Evolutionary conservation across 495 filamentous ascomycete genomes (phyloP).

Genomic region (Aspergillus panamensis): DNA sequence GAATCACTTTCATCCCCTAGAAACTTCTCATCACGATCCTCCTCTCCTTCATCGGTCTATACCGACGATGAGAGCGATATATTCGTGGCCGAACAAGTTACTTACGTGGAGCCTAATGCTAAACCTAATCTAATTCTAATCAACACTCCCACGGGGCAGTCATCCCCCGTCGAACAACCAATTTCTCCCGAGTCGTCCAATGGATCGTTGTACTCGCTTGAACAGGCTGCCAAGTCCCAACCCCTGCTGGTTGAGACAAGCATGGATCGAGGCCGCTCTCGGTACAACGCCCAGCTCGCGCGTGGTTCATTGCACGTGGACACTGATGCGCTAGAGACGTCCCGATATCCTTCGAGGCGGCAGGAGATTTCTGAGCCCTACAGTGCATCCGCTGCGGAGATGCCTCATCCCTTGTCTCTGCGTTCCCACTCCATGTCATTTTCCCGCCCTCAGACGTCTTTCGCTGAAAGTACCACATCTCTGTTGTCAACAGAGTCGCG

Average conservation of each 20-base stretch:
- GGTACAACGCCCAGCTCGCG: neutral
- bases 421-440: constrained; percentile 24
- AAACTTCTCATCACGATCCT: constrained; percentile 23
- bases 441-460: constrained; percentile 28
- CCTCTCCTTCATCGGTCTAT: constrained; percentile 32
- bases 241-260: constrained; percentile 12
- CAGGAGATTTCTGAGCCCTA: constrained; percentile 20
- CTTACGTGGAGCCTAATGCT: constrained; percentile 31
- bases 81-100: constrained; percentile 37
- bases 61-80: constrained; percentile 39
- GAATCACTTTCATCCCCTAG: constrained; percentile 21
- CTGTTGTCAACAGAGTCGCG: constrained; percentile 7
- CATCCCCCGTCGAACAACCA: constrained; percentile 8
- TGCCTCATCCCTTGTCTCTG: constrained; percentile 18
- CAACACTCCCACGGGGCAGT: constrained; percentile 25
- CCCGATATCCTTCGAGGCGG: constrained; percentile 6
- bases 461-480: constrained; percentile 23
- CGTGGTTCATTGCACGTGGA: constrained; percentile 13
- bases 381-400: constrained; percentile 28
- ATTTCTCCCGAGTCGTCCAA: constrained; percentile 4
- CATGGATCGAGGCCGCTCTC: constrained; percentile 2
- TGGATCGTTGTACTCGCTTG: constrained; percentile 11
- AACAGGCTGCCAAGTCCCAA: constrained; percentile 16
- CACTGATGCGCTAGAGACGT: constrained; percentile 13
- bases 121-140: constrained; percentile 41